Base-by-base conservation (phyloP, 192 early-diverging fungal species). In the Coemansia brasiliensis region DNA sequence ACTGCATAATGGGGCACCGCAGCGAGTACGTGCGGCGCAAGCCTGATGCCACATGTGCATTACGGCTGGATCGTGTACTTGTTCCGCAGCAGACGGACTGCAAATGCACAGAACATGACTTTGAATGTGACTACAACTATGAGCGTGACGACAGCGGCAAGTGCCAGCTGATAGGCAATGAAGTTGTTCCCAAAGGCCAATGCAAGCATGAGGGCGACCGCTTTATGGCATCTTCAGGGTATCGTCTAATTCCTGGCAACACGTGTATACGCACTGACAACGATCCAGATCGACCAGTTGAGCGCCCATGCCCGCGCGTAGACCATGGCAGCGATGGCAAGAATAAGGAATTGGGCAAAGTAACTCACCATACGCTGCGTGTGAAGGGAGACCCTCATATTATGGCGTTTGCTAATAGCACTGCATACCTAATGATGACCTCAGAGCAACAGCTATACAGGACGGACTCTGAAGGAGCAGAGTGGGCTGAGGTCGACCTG, bases 41-140 rank as follows among this genome's bases (percentile, higher is more conserved):
- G 56, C 70, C 81, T 17, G 72, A 85, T 42, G 88, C 88, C 2
- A 74, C 88, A 16, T 98, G 96, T 72, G 86, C 83, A 46, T 79
- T 95, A 35, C 85, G 84, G 0, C 81, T 85, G 27, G 86, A 83
- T 61, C 74, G 83, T 20, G 80, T 89, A 29, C 73, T 85, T 15
- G 50, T 56, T 20, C 81, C 87, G 21, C 83, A 80, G 5, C 64
- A 83, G 20, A 72, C 74, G 16, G 65, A 75, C 41, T 98, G 96
- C 65, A 59, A 67, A 8, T 98, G 96, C 76, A 83, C 88, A 0
- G 78, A 67, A 18, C 80, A 83, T 43, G 96, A 98, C 73, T 98
- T 86, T 71, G 96, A 97, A 74, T 98, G 96, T 67, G 95, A 98
- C 71, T 88, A 84, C 58, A 86, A 92, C 63, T 97, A 84, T 74